phyloP scores from a whole-genome alignment of 1,284 basidiomycete species.

The Heliocybe sulcata region DNA sequence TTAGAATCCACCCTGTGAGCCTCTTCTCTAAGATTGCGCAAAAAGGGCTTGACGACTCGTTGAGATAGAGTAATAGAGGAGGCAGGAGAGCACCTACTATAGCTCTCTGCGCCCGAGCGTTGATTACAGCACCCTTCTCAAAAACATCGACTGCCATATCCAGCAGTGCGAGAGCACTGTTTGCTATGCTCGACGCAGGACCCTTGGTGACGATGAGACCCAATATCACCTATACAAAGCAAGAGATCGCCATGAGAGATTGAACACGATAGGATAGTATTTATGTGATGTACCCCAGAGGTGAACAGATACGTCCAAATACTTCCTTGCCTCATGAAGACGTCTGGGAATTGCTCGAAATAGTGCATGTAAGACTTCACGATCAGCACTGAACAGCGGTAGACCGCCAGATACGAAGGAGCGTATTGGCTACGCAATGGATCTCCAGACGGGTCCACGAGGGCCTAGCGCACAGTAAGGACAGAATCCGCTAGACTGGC shows the following conservation, averaged over 20 bases:
- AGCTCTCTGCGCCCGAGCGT: conserved; percentile 42
- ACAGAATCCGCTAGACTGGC: conserved; percentile 46
- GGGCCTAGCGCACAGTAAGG: conserved; percentile 58
- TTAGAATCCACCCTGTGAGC: conserved; percentile 48
- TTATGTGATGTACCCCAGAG: conserved; percentile 35
- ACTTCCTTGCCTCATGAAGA: conserved; percentile 46
- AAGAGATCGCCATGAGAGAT: neutral
- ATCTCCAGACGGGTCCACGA: conserved; percentile 46
- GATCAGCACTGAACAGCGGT: conserved; percentile 52
- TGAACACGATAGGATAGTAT: neutral
- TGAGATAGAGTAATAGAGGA: neutral
- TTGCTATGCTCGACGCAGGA: conserved; percentile 49
- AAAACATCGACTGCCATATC: conserved; percentile 50
- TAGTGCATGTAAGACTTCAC: conserved; percentile 37
- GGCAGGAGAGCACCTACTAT: conserved; percentile 28
- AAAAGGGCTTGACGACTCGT: conserved; percentile 34
- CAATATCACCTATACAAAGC: neutral
- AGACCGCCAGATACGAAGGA: conserved; percentile 59
- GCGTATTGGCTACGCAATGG: conserved; percentile 59
- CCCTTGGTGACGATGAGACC: conserved; percentile 40
- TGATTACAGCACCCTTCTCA: conserved; percentile 36
- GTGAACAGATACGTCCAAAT: conserved; percentile 50
- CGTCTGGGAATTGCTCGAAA: conserved; percentile 43
- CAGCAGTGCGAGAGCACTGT: conserved; percentile 48
- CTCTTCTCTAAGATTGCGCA: conserved; percentile 39